Conservation (phyloP, 345 rosid genomes). For the Eucalyptus regnans region DNA sequence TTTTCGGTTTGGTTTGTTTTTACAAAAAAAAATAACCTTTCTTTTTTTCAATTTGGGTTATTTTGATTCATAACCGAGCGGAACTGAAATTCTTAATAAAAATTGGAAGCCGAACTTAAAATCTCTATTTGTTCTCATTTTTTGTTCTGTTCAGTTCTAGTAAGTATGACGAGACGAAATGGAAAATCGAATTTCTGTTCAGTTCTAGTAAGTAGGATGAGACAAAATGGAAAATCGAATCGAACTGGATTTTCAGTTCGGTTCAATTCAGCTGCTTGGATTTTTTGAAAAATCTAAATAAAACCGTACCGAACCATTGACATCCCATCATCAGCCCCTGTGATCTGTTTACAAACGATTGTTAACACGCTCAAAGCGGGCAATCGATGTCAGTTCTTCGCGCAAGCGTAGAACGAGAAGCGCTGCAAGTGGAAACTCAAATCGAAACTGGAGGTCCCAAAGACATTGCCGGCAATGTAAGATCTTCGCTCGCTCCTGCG, state of each 20-base stretch:
- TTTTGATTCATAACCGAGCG: rapidly evolving
- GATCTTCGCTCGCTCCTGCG: rapidly evolving
- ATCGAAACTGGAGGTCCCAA: neutral
- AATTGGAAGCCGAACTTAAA: neutral
- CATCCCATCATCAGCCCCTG: neutral
- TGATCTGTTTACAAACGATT: neutral
- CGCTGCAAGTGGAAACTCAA: neutral
- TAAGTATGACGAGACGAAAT: no score
- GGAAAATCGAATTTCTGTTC: neutral
- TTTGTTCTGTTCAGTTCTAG: no score
- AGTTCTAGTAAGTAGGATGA: no score
- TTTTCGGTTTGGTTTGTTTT: neutral
- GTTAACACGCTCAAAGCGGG: no score
- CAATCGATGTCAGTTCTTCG: neutral
- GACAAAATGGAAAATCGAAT: neutral
- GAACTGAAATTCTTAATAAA: no score
- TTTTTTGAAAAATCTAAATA: rapidly evolving
- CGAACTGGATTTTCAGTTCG: no score
- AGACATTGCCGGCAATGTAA: neutral
- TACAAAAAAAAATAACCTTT: rapidly evolving
- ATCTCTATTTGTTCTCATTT: no score
- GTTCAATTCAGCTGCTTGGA: rapidly evolving
- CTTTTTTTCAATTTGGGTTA: rapidly evolving
- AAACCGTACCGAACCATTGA: rapidly evolving
- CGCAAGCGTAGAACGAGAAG: neutral